Evolutionary conservation across 306 rosid genomes (phyloP).

Genomic region (Begonia fuchsioides): DNA sequence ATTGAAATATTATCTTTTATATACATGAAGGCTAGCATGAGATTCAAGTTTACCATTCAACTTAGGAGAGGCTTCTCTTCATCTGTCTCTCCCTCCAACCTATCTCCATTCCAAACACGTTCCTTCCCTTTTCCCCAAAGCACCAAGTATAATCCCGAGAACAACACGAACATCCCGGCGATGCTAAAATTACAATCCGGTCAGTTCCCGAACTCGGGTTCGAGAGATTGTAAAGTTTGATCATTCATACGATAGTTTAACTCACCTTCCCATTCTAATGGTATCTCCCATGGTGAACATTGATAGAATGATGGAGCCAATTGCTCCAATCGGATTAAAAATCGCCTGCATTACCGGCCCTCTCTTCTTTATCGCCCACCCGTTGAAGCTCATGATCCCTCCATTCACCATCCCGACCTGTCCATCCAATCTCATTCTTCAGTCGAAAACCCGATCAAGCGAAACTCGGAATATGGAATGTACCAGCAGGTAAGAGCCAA

Average conservation of each 20-base stretch:
- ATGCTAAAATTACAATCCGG: constrained; percentile 28
- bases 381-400: constrained; percentile 46
- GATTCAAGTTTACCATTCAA: neutral
- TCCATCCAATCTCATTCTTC: neutral
- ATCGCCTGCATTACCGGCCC: constrained; percentile 80
- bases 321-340: constrained; percentile 67
- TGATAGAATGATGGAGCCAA: constrained; percentile 57
- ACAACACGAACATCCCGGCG: constrained; percentile 68
- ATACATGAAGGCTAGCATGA: no score
- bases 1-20: no score
- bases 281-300: constrained; percentile 31
- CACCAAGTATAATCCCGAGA: constrained; percentile 70
- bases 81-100: constrained; percentile 32
- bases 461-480: no score
- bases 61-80: constrained; percentile 38
- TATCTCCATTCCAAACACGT: constrained; percentile 16
- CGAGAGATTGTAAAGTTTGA: no score
- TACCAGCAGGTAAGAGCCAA: constrained; percentile 47
- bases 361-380: constrained; percentile 86
- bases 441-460: neutral
- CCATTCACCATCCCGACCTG: constrained; percentile 68
- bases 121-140: constrained; percentile 86
- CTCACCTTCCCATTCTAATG: constrained; percentile 51
- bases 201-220: no score
- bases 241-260: no score